Base-by-base conservation (phyloP, 2,329 filamentous ascomycete genomes). In the Sclerotinia borealis region DNA sequence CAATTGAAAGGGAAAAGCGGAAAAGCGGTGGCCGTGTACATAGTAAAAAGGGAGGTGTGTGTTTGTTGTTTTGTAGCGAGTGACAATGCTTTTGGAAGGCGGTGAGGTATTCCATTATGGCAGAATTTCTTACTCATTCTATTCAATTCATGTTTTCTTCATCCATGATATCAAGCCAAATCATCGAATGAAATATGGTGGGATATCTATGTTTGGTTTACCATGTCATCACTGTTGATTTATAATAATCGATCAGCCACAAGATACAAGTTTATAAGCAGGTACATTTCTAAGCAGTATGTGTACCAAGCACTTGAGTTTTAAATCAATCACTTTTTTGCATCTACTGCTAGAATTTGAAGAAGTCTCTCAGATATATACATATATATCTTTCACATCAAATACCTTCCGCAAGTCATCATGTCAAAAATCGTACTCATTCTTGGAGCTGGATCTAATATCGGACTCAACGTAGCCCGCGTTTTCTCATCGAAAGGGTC, bases 371-470 rank as follows among this genome's bases (percentile, higher is more conserved):
- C 19, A 2, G 4, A 34, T 54, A 39, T 11, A 54, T 6, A 54
- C 8, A 39, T 39, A 39, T 11, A 54, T 6, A 54, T 4, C 27
- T 39, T 25, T 11, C 1, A 45, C 9, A 45, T 9, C 37, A 31
- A 56, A 36, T 25, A 7, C 31, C 9, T 22, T 15, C 6, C 25
- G 22, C 5, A 13, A 29, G 25, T 41, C 31, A 59, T 37, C 29
- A 62, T 62, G 60, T 55, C 60, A 11, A 34, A 63, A 19, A 59
- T 63, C 11, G 10, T 74, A 47, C 73, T 79, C 56, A 76, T 81
- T 64, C 73, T 80, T 36, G 79, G 79, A 39, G 73, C 76, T 19
- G 79, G 79, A 1, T 67, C 75, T 11, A 79, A 77, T 59, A 68
- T 79, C 45, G 78, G 77, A 4, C 60, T 69, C 2, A 61, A 68